phyloP scores from a whole-genome alignment of 768 basidiomycete genomes.

The Kwoniella dendrophila region DNA sequence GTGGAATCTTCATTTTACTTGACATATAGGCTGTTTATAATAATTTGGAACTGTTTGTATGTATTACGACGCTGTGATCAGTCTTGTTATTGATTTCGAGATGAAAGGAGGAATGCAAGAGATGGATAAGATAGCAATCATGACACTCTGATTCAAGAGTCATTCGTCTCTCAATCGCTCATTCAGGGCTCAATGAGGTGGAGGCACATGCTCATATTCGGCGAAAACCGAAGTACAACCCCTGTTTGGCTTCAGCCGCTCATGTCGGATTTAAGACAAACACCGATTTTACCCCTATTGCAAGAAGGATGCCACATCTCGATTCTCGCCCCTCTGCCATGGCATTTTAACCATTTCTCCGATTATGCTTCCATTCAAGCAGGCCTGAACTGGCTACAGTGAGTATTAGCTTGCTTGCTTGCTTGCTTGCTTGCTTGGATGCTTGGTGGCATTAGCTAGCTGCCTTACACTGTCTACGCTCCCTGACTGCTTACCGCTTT shows the following conservation, averaged over 20 bases:
- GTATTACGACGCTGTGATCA: not conserved
- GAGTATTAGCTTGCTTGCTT: not conserved
- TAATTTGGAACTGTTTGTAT: not conserved
- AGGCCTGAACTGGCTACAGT: too few species aligned
- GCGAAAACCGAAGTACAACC: slow-evolving; percentile 13
- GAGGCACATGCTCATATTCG: slow-evolving; percentile 9
- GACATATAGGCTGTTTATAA: not conserved
- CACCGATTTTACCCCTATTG: not conserved
- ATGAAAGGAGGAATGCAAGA: too few species aligned
- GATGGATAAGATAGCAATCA: too few species aligned
- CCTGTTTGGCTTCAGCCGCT: too few species aligned
- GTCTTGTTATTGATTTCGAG: not conserved
- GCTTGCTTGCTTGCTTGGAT: not conserved
- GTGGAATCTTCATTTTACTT: slow-evolving; percentile 43
- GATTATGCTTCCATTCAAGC: too few species aligned
- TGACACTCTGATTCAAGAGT: not conserved
- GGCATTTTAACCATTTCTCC: slow-evolving; percentile 8
- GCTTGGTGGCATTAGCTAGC: too few species aligned
- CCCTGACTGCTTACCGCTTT: not conserved
- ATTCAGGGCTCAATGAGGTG: not conserved
- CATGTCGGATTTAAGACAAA: slow-evolving; percentile 18
- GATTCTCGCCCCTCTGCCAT: not conserved
- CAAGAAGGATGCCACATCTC: not conserved
- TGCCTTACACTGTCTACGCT: too few species aligned
- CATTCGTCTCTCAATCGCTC: not conserved